Base-by-base conservation (phyloP, 805 yeast species). In the Saccharomycopsis sp. region DNA sequence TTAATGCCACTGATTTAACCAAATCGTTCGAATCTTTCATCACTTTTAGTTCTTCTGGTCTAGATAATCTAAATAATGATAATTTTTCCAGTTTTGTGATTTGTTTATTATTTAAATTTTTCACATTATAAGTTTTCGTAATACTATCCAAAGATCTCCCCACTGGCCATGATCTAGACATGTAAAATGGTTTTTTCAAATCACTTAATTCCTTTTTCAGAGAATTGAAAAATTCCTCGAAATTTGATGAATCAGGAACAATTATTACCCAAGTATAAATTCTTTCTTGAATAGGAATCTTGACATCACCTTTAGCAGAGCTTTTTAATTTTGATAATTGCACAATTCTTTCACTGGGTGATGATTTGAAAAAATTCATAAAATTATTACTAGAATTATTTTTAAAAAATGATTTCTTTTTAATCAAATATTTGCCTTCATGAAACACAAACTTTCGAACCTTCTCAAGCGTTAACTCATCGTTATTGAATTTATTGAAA, bases 81-180 rank as follows among this genome's bases (percentile, higher is more conserved):
- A 76, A 58, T 42, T 69, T 57, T 40, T 67, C 64, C 14, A 58
- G 53, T 3, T 57, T 50, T 20, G 67, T 69, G 28, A 52, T 60
- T 3, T 68, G 69, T 25, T 53, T 51, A 51, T 73, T 74, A 49
- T 76, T 76, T 26, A 54, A 53, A 52, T 76, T 76, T 37, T 57
- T 57, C 12, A 77, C 66, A 40, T 60, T 64, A 42, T 74, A 54
- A 29, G 59, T 51, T 21, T 65, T 69, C 6, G 79, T 68, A 5
- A 70, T 63, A 19, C 65, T 62, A 52, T 76, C 84, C 26, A 77
- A 53, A 14, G 74, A 67, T 40, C 75, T 57, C 1, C 84, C 84
- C 25, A 74, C 67, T 0, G 76, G 72, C 80, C 81, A 76, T 21
- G 64, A 57, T 42, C 66, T 70, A 14, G 73, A 72, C 12, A 75